Conservation (phyloP, 176 grass and related monocot genomes). For the Oryza officinalis region DNA sequence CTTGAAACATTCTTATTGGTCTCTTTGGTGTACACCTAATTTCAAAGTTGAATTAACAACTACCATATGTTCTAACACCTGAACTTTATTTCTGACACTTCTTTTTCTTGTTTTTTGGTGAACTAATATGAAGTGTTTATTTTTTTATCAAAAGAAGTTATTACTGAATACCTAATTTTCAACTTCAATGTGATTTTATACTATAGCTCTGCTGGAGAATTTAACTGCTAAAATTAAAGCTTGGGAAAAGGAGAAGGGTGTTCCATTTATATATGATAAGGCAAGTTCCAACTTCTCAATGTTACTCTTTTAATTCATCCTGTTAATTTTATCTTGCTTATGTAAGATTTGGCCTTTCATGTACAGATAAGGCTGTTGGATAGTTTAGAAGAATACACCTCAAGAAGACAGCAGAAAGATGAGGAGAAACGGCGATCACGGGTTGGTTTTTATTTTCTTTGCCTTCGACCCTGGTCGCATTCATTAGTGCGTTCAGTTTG, state of each 20-base stretch:
- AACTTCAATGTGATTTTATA: slow-evolving; percentile 36
- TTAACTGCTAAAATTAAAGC: slow-evolving; percentile 66
- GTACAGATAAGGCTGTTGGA: slow-evolving; percentile 65
- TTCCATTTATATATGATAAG: slow-evolving; percentile 82
- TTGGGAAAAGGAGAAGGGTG: slow-evolving; percentile 82
- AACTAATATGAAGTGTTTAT: too few relatives aligned
- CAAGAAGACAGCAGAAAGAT: slow-evolving; percentile 64
- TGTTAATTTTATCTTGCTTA: slow-evolving; percentile 9
- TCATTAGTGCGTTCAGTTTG: not conserved
- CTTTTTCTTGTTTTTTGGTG: slow-evolving; percentile 6
- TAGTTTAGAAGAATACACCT: slow-evolving; percentile 69
- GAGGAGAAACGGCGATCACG: slow-evolving; percentile 64
- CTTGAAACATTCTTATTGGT: slow-evolving; percentile 20
- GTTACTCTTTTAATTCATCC: slow-evolving; percentile 10
- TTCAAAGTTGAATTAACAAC: not conserved
- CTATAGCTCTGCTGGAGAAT: slow-evolving; percentile 77
- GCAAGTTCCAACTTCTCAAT: slow-evolving; percentile 22
- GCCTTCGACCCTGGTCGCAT: not conserved
- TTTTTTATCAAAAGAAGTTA: not conserved
- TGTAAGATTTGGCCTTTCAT: not conserved
- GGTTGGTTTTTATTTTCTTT: slow-evolving; percentile 49
- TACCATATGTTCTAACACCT: not conserved
- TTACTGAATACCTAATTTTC: slow-evolving; percentile 25
- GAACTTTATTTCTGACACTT: not conserved
- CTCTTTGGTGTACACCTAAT: not conserved